Percentiles rank a stretch among this genome's conserved stretches.
These are phyloP conservation scores for Pelargonium citronellum DNA, from an alignment of 441 rosid species.

Conservation along the genomic window DNA sequence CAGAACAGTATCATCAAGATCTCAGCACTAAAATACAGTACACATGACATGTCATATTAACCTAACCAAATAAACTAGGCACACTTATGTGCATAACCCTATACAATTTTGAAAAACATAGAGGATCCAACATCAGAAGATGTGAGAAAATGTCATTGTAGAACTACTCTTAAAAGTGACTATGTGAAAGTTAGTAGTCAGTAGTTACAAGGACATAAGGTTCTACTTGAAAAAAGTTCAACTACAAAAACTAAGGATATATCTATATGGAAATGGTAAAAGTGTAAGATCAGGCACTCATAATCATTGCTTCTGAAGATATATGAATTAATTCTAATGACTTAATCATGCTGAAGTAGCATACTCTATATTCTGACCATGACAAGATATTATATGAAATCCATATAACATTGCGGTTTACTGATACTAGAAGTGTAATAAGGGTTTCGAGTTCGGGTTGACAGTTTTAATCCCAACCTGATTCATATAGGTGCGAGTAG, in stretches of 20 bases:
- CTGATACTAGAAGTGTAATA: too few species aligned
- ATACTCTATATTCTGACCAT: not conserved
- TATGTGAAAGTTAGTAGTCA: not conserved
- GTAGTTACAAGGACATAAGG: not conserved
- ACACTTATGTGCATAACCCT: not conserved
- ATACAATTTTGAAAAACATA: not conserved
- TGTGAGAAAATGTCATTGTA: not conserved
- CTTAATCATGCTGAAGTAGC: not conserved
- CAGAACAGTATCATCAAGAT: conserved; percentile 8
- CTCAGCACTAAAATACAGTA: not conserved
- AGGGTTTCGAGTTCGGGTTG: too few species aligned
- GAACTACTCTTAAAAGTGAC: not conserved
- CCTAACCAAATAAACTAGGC: conserved; percentile 2
- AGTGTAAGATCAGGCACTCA: not conserved
- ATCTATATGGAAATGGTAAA: not conserved
- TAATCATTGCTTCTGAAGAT: conserved; percentile 1
- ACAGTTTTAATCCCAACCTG: too few species aligned
- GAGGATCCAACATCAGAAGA: not conserved
- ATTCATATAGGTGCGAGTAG: too few species aligned
- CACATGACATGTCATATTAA: not conserved
- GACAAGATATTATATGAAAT: not conserved
- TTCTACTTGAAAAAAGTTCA: not conserved
- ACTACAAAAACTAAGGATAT: not conserved
- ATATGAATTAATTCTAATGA: not conserved
- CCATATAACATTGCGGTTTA: not conserved